Conservation (phyloP, 768 basidiomycete species). For the Termitomyces sp. region DNA sequence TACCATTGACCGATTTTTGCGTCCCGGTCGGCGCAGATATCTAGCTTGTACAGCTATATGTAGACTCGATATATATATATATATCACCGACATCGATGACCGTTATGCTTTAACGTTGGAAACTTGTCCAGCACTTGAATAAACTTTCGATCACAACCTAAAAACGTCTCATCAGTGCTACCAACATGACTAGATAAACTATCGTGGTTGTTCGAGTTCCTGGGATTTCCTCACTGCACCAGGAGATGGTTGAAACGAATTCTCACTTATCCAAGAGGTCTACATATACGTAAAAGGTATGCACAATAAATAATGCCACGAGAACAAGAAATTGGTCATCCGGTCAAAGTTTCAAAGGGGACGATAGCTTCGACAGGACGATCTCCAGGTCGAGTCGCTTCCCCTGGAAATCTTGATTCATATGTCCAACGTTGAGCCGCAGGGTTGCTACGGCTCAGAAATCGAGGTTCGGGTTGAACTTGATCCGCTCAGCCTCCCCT, state of each 20-base stretch:
- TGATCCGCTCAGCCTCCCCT: not conserved
- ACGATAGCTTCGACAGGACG: not conserved
- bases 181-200: too few relatives aligned
- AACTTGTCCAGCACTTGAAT: not conserved
- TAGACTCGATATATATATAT: not conserved
- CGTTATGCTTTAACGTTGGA: not conserved
- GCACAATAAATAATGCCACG: not conserved
- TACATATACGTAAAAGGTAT: not conserved
- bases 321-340: not conserved
- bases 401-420: not conserved
- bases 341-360: not conserved
- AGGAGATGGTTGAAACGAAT: not conserved
- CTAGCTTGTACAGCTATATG: constrained; percentile 8
- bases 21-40: constrained; percentile 8
- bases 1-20: constrained; percentile 4
- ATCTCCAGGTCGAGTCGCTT: not conserved
- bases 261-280: not conserved
- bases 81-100: not conserved
- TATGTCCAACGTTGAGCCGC: not conserved
- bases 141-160: not conserved
- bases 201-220: not conserved
- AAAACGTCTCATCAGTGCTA: too few relatives aligned
- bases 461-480: not conserved
- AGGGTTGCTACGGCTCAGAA: not conserved
- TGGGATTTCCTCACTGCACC: not conserved